Conservation (phyloP, 306 rosid species). For the Fagus crenata region DNA sequence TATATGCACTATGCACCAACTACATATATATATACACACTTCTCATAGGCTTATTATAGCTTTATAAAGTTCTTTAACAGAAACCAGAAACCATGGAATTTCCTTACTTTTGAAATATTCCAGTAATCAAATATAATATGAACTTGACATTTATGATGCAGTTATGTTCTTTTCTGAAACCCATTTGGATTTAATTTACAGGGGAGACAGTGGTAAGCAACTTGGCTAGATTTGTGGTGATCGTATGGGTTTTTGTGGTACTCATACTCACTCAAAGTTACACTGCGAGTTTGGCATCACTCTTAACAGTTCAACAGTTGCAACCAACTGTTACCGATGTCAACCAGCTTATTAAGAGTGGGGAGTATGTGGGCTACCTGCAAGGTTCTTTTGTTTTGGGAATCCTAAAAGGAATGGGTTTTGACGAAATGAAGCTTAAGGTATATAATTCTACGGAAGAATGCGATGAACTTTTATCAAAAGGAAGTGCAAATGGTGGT, state of each 20-base stretch:
- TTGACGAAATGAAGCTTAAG: constrained; percentile 32
- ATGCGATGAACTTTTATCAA: constrained; percentile 39
- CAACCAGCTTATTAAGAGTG: constrained; percentile 30
- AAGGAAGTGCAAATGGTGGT: constrained; percentile 49
- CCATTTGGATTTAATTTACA: constrained; percentile 7
- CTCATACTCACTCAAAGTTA: constrained; percentile 64
- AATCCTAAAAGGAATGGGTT: constrained; percentile 32
- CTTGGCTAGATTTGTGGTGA: constrained; percentile 57
- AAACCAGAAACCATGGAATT: no score
- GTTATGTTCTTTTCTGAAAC: background rate
- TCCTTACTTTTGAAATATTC: no score
- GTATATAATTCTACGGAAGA: constrained; percentile 26
- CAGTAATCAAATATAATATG: no score
- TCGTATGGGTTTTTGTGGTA: constrained; percentile 62
- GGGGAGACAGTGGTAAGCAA: constrained; percentile 58
- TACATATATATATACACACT: no score
- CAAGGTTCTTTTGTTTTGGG: constrained; percentile 38
- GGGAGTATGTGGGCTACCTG: constrained; percentile 48
- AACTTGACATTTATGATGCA: no score
- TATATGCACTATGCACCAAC: no score
- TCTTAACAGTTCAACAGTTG: constrained; percentile 56
- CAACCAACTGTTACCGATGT: constrained; percentile 45
- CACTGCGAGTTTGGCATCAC: constrained; percentile 60
- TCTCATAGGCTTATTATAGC: no score
- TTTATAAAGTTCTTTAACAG: no score